phyloP scores from a whole-genome alignment of 31 red algal species.

The Porphyra umbilicalis region DNA sequence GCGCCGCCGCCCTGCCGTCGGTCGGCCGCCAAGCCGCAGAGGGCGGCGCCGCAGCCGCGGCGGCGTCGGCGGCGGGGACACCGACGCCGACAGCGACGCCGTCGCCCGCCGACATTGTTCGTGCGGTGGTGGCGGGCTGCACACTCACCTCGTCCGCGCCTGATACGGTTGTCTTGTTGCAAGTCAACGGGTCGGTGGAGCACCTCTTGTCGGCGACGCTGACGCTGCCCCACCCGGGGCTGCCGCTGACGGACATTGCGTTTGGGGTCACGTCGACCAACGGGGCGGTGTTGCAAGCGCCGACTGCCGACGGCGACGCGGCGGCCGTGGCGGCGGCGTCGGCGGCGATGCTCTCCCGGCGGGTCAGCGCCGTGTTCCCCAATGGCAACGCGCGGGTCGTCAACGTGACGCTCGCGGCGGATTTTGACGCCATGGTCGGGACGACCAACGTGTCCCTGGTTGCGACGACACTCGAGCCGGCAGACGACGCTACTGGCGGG shows the following conservation, averaged over 20 bases:
- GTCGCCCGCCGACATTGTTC: not conserved
- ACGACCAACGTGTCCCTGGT: conserved; percentile 9
- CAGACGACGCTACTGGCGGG: no score
- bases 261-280: not conserved
- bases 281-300: not conserved
- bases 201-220: not conserved
- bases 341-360: not conserved
- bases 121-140: not conserved
- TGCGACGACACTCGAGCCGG: not conserved
- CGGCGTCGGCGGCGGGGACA: not conserved
- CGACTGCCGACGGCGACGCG: not conserved
- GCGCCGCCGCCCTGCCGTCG: not conserved
- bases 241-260: not conserved
- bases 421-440: conserved; percentile 50
- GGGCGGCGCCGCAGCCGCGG: no score
- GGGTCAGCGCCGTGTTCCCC: not conserved
- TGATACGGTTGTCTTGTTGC: not conserved
- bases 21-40: not conserved
- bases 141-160: not conserved
- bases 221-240: not conserved
- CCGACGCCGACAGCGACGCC: not conserved
- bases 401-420: conserved; percentile 32
- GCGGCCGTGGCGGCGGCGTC: not conserved
- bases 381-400: conserved; percentile 1
- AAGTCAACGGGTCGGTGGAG: not conserved